Percentiles rank a stretch among this genome's conserved stretches.
Evolutionary conservation across 2,329 filamentous ascomycete species (phyloP).

Genomic region (Aquanectria penicillioides): DNA sequence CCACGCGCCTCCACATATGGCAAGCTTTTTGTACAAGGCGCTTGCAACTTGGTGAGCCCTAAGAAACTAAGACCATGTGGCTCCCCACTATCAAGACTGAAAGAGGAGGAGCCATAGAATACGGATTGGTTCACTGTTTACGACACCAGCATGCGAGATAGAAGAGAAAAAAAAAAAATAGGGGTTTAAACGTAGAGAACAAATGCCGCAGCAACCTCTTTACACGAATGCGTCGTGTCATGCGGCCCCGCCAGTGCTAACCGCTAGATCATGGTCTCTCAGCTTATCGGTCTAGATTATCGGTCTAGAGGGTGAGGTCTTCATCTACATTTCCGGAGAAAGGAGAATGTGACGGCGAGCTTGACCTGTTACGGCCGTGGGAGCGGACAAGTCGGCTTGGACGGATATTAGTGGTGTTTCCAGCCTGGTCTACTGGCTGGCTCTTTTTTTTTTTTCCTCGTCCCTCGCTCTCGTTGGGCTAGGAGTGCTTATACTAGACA

Average conservation of each 20-base stretch:
- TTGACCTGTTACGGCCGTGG: no score
- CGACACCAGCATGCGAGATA: no score
- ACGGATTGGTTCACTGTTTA: background rate
- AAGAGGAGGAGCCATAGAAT: background rate
- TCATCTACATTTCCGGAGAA: background rate
- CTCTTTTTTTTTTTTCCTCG: no score
- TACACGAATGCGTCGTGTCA: slow-evolving; percentile 2
- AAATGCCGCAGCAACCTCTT: slow-evolving; percentile 13
- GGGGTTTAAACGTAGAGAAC: background rate
- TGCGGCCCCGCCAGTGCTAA: slow-evolving; percentile 20
- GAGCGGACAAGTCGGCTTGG: no score
- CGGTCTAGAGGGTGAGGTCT: no score
- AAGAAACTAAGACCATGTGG: slow-evolving; percentile 6
- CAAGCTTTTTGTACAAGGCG: background rate
- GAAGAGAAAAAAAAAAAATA: background rate
- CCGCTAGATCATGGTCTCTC: no score
- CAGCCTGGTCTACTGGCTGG: background rate
- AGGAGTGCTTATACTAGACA: background rate
- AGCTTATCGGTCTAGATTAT: no score
- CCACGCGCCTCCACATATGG: slow-evolving; percentile 14
- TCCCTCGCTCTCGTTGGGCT: background rate
- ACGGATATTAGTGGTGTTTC: background rate
- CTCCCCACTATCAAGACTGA: background rate
- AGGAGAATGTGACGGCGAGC: background rate
- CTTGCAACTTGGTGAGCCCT: slow-evolving; percentile 12